These are phyloP conservation scores for Flagelloscypha sp. DNA, from an alignment of 768 basidiomycete genomes.

Conservation along the genomic window DNA sequence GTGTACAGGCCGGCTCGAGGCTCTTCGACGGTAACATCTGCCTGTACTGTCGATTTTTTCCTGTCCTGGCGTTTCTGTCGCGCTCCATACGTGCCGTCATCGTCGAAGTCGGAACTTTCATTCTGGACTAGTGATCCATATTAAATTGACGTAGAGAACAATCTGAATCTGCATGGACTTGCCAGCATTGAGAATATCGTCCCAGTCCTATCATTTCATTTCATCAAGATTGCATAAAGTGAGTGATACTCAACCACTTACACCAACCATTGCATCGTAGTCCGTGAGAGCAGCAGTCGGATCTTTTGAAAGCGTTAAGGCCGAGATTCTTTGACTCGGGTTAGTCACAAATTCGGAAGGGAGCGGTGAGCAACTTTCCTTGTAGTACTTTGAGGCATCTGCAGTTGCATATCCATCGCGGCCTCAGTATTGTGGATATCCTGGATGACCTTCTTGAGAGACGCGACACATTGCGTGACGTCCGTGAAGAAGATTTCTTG, in stretches of 20 bases:
- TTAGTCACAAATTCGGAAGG: slow-evolving; percentile 2
- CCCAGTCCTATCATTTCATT: slow-evolving; percentile 44
- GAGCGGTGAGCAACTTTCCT: slow-evolving; percentile 33
- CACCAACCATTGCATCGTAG: slow-evolving; percentile 58
- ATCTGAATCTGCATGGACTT: no score
- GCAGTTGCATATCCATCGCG: slow-evolving; percentile 44
- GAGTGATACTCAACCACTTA: slow-evolving; percentile 22
- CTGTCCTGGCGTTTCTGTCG: slow-evolving; percentile 22
- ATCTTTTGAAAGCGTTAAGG: slow-evolving; percentile 46
- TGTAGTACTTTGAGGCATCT: slow-evolving; percentile 61
- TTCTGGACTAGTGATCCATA: no score
- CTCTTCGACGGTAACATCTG: slow-evolving; percentile 30
- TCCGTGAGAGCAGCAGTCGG: slow-evolving; percentile 42
- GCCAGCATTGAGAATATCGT: slow-evolving; percentile 47
- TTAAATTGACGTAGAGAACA: no score
- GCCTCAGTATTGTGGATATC: slow-evolving; percentile 47
- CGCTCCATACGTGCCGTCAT: slow-evolving; percentile 8
- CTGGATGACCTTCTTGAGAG: slow-evolving; percentile 71
- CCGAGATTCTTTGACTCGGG: slow-evolving; percentile 30
- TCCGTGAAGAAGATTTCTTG: slow-evolving; percentile 79
- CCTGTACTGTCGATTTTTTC: slow-evolving; percentile 15
- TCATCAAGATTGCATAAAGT: neutral
- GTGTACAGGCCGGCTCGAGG: slow-evolving; percentile 50
- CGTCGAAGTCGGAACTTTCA: slow-evolving; percentile 1
- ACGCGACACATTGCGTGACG: slow-evolving; percentile 67